phyloP scores from a whole-genome alignment of 1,284 basidiomycete genomes.

The Tremellales sp. region DNA sequence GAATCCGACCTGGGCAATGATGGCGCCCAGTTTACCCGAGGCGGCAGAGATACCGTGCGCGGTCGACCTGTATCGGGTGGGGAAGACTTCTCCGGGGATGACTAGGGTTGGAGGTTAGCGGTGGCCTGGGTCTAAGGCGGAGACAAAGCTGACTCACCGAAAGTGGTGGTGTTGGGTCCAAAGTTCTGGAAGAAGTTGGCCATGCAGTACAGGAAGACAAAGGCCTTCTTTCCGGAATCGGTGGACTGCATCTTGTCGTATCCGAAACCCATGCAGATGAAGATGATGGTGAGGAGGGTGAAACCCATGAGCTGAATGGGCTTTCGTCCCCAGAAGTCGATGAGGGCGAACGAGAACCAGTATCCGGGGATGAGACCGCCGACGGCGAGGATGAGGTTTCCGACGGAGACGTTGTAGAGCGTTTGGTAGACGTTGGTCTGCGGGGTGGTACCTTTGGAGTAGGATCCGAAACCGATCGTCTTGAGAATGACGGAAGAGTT shows the following conservation, averaged over 20 bases:
- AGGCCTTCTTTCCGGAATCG: conserved; percentile 55
- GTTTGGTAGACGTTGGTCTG: conserved; percentile 46
- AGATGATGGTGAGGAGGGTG: conserved; percentile 53
- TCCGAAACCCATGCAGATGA: conserved; percentile 58
- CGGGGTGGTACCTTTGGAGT: conserved; percentile 42
- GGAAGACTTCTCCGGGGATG: conserved; percentile 79
- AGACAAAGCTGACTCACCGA: too few species aligned
- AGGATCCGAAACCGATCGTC: conserved; percentile 54
- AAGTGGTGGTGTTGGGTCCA: conserved; percentile 78
- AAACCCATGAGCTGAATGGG: conserved; percentile 68
- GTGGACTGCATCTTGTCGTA: conserved; percentile 64
- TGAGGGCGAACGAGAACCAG: conserved; percentile 43
- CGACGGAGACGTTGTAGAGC: conserved; percentile 49
- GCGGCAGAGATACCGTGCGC: conserved; percentile 82
- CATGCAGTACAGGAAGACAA: conserved; percentile 59
- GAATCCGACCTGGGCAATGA: conserved; percentile 76
- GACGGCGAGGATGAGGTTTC: conserved; percentile 62
- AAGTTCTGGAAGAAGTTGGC: conserved; percentile 54
- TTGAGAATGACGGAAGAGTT: conserved; percentile 65
- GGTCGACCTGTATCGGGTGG: conserved; percentile 77
- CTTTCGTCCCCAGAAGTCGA: conserved; percentile 49
- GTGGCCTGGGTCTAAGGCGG: too few species aligned
- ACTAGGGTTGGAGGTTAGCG: too few species aligned
- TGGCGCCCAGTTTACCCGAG: conserved; percentile 75
- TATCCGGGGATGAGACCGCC: conserved; percentile 55